Evolutionary conservation across 148 eudicot species (phyloP).

Genomic region (Vaccinium corymbosum): DNA sequence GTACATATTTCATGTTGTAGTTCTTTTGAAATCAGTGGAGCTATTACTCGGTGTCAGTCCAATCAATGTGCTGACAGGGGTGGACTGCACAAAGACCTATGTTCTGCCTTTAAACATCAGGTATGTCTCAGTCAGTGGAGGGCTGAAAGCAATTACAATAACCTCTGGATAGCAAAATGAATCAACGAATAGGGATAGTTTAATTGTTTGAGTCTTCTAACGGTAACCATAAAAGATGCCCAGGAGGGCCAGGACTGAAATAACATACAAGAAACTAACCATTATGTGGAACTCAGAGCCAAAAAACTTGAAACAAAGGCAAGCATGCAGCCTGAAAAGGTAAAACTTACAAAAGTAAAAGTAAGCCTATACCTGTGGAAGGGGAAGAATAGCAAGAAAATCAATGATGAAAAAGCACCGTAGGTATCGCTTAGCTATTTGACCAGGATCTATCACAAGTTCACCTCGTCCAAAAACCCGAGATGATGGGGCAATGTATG

Average conservation of each 20-base stretch:
- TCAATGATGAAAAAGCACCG: slow-evolving; percentile 73
- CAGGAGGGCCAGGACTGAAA: background rate
- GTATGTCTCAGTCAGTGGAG: background rate
- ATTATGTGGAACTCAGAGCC: background rate
- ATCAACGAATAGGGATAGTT: background rate
- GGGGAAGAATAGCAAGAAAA: slow-evolving; percentile 80
- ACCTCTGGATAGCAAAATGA: background rate
- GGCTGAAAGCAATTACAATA: background rate
- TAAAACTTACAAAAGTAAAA: background rate
- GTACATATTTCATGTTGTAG: background rate
- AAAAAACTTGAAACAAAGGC: slow-evolving; percentile 6
- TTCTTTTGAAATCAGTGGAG: background rate
- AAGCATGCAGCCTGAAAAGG: background rate
- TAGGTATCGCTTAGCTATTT: slow-evolving; percentile 84
- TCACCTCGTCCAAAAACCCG: slow-evolving; percentile 98
- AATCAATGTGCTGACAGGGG: background rate
- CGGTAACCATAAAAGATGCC: background rate
- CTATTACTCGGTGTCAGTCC: background rate
- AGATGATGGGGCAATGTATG: slow-evolving; percentile 97
- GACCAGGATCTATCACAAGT: slow-evolving; percentile 84
- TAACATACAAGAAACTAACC: background rate
- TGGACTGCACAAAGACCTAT: background rate
- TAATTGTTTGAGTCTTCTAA: background rate
- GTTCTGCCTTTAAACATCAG: background rate
- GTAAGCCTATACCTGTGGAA: slow-evolving; percentile 69